These are phyloP conservation scores for Leccinum longicurvipes DNA, from an alignment of 768 basidiomycete species.

Conservation along the genomic window DNA sequence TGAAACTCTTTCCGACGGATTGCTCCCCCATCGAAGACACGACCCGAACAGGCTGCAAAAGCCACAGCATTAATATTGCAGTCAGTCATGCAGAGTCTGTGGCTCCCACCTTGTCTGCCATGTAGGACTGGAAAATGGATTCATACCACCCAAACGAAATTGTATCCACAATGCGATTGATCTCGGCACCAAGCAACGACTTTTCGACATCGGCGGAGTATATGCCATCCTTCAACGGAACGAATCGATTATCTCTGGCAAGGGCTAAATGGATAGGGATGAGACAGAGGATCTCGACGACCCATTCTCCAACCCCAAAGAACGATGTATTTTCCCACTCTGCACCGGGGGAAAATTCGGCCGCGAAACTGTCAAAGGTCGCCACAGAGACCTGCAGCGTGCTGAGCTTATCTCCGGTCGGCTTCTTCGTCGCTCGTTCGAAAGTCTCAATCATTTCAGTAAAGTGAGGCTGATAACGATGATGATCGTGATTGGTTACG, in stretches of 20 bases:
- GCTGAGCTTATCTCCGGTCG: conserved; percentile 42
- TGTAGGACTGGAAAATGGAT: conserved; percentile 59
- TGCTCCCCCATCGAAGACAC: conserved; percentile 70
- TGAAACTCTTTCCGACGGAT: conserved; percentile 59
- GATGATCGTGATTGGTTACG: conserved; percentile 36
- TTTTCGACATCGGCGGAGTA: conserved; percentile 48
- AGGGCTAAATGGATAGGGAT: conserved; percentile 65
- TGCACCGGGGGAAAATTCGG: background rate
- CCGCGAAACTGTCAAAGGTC: conserved; percentile 25
- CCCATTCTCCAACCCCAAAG: conserved; percentile 55
- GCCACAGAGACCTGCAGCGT: conserved; percentile 32
- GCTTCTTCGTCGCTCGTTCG: conserved; percentile 50
- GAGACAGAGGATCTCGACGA: conserved; percentile 56
- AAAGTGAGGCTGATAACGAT: conserved; percentile 42
- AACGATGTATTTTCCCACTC: conserved; percentile 31
- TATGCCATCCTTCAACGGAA: conserved; percentile 58
- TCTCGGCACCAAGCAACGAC: conserved; percentile 55
- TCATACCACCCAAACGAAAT: conserved; percentile 68
- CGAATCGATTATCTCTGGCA: conserved; percentile 56
- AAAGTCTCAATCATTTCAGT: conserved; percentile 43
- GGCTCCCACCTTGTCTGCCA: conserved; percentile 47
- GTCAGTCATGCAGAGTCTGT: background rate
- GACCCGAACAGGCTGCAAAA: conserved; percentile 52
- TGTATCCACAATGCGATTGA: conserved; percentile 50
- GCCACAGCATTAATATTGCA: background rate